phyloP scores from a whole-genome alignment of 306 rosid species.

The Astragalus membranaceus region DNA sequence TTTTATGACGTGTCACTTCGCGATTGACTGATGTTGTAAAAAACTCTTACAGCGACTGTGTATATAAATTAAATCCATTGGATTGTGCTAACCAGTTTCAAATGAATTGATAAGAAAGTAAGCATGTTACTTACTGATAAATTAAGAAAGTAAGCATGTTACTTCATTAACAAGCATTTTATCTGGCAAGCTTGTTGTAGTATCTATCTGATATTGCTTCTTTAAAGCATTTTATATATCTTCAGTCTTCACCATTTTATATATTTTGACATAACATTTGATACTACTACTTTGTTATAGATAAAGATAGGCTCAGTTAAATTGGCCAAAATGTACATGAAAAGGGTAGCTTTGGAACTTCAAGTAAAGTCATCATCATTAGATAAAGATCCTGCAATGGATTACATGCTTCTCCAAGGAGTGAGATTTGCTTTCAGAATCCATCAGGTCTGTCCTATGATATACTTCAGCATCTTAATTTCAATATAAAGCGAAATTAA shows the following conservation, averaged over 20 bases:
- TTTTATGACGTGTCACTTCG: too few species aligned
- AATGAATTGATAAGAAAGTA: neutral
- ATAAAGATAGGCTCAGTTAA: slow-evolving; percentile 85
- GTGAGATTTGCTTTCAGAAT: slow-evolving; percentile 98
- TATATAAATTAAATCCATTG: too few species aligned
- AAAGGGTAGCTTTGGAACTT: slow-evolving; percentile 92
- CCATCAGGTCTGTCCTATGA: slow-evolving; percentile 63
- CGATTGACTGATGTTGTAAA: too few species aligned
- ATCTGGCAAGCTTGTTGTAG: neutral
- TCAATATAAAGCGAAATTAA: neutral
- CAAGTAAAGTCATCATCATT: slow-evolving; percentile 71
- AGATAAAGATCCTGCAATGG: slow-evolving; percentile 97
- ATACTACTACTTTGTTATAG: slow-evolving; percentile 32
- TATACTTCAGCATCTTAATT: neutral
- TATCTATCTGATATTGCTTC: neutral
- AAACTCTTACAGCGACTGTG: too few species aligned
- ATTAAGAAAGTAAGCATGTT: neutral
- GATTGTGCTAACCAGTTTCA: neutral
- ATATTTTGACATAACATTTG: slow-evolving; percentile 10
- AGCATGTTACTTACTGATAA: neutral
- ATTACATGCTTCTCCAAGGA: slow-evolving; percentile 98
- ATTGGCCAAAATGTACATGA: slow-evolving; percentile 87
- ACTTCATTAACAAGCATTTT: neutral
- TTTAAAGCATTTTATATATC: neutral
- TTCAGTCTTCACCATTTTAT: too few species aligned